A percentile compares a stretch with the other conserved stretches of the same genome.
These are phyloP conservation scores for Venturia effusa DNA, from an alignment of 2,329 filamentous ascomycete genomes.

Conservation along the genomic window DNA sequence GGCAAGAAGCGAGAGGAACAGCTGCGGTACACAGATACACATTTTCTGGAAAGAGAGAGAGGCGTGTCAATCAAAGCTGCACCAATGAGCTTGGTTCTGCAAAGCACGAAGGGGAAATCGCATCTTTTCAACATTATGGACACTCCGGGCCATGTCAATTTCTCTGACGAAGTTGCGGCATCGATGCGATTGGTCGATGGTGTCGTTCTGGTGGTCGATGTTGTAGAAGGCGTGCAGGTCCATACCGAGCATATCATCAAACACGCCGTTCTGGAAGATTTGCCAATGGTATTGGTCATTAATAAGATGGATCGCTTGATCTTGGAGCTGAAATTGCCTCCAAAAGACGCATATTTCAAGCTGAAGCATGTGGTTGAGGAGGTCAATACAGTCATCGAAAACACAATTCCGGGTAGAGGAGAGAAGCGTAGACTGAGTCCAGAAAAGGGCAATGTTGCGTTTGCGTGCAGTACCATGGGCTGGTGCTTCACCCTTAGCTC, in stretches of 20 bases:
- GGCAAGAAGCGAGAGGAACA: conserved; percentile 81
- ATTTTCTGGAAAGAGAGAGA: conserved; percentile 77
- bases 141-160: conserved; percentile 96
- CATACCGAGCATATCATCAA: conserved; percentile 97
- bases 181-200: conserved; percentile 82
- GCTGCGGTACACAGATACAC: conserved; percentile 87
- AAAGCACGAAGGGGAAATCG: conserved; percentile 83
- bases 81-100: conserved; percentile 87
- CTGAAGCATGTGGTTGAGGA: conserved; percentile 97
- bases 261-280: conserved; percentile 80
- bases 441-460: conserved; percentile 96
- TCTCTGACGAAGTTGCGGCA: conserved; percentile 91
- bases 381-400: conserved; percentile 92
- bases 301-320: conserved; percentile 98
- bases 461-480: conserved; percentile 83
- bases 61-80: conserved; percentile 86
- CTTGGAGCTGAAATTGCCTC: conserved; percentile 84
- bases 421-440: conserved; percentile 76
- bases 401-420: conserved; percentile 69
- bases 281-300: conserved; percentile 80
- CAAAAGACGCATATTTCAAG: conserved; percentile 96
- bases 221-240: conserved; percentile 96
- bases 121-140: conserved; percentile 92
- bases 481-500: conserved; percentile 95
- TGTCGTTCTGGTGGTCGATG: conserved; percentile 85